phyloP scores from a whole-genome alignment of 2,329 filamentous ascomycete genomes.

The Bipolaris bicolor region DNA sequence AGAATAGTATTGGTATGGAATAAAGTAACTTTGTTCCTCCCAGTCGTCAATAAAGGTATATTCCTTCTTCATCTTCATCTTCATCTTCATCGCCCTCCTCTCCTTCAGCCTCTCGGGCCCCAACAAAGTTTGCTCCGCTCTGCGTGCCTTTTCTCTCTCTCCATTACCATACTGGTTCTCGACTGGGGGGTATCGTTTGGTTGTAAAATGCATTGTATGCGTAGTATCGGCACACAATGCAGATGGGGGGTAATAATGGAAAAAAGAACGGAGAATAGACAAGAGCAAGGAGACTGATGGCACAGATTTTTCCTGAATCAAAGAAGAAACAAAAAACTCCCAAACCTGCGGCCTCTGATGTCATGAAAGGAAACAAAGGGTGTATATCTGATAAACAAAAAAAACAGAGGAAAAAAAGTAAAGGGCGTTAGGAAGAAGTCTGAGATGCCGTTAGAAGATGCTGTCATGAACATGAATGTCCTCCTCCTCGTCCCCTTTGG shows the following conservation, averaged over 20 bases:
- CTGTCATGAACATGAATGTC: conserved; percentile 27
- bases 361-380: conserved; percentile 27
- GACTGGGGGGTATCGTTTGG: conserved; percentile 45
- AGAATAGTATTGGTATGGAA: no score
- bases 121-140: neutral
- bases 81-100: neutral
- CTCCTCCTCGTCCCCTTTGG: neutral
- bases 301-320: conserved; percentile 33
- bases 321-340: conserved; percentile 20
- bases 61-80: no score
- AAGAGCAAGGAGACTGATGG: conserved; percentile 18
- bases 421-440: neutral
- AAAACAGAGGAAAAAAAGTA: conserved; percentile 33
- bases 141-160: neutral
- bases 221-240: conserved; percentile 16
- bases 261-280: conserved; percentile 21
- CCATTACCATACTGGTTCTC: conserved; percentile 13
- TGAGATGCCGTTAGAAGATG: conserved; percentile 31
- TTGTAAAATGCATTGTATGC: conserved; percentile 37
- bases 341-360: conserved; percentile 24
- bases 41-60: no score
- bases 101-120: neutral
- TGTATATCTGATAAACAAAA: conserved; percentile 17
- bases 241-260: neutral
- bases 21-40: no score